Evolutionary conservation across 371 early-diverging fungal genomes (phyloP).

Genomic region (Umbelopsis sp.): DNA sequence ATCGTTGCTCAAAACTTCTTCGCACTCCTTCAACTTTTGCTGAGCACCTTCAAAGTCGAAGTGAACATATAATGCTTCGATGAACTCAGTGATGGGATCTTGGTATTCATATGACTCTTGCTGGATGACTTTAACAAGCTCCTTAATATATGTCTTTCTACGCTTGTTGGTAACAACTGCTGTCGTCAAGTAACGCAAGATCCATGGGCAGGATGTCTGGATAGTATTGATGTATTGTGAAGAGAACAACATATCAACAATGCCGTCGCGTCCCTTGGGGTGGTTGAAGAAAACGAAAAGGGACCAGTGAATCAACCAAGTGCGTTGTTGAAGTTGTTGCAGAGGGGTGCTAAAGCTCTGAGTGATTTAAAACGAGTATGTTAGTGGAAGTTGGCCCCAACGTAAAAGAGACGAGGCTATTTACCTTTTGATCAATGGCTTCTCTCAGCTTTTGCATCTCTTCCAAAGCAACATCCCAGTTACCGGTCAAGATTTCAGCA

Average conservation of each 20-base stretch:
- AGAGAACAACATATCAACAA: slow-evolving; percentile 90
- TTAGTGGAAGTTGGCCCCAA: no score
- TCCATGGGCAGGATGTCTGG: slow-evolving; percentile 94
- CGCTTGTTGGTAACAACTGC: slow-evolving; percentile 92
- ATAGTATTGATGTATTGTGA: slow-evolving; percentile 95
- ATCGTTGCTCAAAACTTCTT: slow-evolving; percentile 81
- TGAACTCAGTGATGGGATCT: slow-evolving; percentile 91
- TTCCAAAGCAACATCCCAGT: slow-evolving; percentile 91
- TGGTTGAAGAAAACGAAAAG: slow-evolving; percentile 97
- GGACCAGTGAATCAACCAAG: slow-evolving; percentile 95
- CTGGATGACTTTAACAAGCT: slow-evolving; percentile 87
- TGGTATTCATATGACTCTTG: slow-evolving; percentile 82
- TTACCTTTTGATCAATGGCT: slow-evolving; percentile 77
- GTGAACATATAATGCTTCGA: slow-evolving; percentile 84
- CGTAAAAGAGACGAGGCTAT: neutral
- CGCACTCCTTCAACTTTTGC: slow-evolving; percentile 85
- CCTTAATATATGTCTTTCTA: slow-evolving; percentile 85
- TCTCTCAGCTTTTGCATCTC: slow-evolving; percentile 88
- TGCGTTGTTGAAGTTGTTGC: slow-evolving; percentile 90
- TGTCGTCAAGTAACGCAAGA: slow-evolving; percentile 89
- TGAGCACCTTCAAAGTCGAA: slow-evolving; percentile 96
- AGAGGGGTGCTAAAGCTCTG: slow-evolving; percentile 70
- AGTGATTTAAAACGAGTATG: neutral
- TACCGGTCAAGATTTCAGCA: slow-evolving; percentile 90
- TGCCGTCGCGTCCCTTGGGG: slow-evolving; percentile 90